A percentile compares a stretch with the other conserved stretches of the same genome.
These are phyloP conservation scores for Aspergillus sp. DNA, from an alignment of 2,329 filamentous ascomycete genomes.

Conservation along the genomic window DNA sequence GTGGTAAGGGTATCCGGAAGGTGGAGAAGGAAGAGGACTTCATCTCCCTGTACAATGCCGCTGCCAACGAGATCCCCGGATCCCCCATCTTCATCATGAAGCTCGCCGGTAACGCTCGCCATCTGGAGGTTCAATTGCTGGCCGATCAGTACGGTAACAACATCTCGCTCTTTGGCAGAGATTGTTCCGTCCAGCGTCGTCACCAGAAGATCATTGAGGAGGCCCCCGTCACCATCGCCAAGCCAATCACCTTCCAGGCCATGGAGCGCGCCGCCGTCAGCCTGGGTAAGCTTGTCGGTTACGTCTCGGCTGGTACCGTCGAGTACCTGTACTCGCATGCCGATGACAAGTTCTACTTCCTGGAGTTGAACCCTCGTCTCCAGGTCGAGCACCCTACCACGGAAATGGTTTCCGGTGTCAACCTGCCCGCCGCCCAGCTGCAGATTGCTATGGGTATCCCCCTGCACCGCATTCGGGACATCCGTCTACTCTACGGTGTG, in stretches of 20 bases:
- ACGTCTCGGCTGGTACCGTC: constrained; percentile 97
- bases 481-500: constrained; percentile 91
- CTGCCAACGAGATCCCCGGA: constrained; percentile 94
- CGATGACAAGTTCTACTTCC: constrained; percentile 99
- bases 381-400: constrained; percentile 99
- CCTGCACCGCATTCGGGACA: constrained; percentile 91
- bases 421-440: constrained; percentile 92
- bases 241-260: constrained; percentile 79
- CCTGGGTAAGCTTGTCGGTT: constrained; percentile 89
- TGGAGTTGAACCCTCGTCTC: constrained; percentile 97
- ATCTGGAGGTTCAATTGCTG: constrained; percentile 94
- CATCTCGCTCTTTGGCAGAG: constrained; percentile 96
- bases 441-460: constrained; percentile 99
- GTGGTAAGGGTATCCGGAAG: constrained; percentile 98
- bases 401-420: constrained; percentile 98
- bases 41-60: constrained; percentile 84
- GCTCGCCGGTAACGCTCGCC: constrained; percentile 90
- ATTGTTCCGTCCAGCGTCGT: constrained; percentile 96
- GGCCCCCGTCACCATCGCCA: constrained; percentile 94
- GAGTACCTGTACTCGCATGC: constrained; percentile 98
- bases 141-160: constrained; percentile 99
- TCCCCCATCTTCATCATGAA: constrained; percentile 99
- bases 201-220: constrained; percentile 99
- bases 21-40: constrained; percentile 84
- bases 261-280: constrained; percentile 98